These are phyloP conservation scores for Zygosaccharomyces pseudorouxii DNA, from an alignment of 805 yeast genomes.

Conservation along the genomic window DNA sequence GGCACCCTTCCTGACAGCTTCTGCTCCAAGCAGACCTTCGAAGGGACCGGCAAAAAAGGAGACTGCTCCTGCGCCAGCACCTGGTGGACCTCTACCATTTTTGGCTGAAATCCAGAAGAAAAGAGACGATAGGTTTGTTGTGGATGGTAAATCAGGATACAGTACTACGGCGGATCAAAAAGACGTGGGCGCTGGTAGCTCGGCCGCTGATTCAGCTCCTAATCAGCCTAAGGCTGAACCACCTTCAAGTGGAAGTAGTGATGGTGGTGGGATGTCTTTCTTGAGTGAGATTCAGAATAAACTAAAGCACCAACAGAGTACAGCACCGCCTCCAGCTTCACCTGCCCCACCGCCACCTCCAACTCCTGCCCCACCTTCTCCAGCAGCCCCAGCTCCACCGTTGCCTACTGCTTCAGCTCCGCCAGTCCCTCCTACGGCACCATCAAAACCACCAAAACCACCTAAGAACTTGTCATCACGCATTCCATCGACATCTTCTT, in stretches of 20 bases:
- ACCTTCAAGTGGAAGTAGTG: neutral
- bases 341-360: conserved; percentile 2
- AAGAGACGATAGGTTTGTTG: conserved; percentile 44
- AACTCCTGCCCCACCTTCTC: conserved; percentile 20
- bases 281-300: conserved; percentile 31
- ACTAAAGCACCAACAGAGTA: conserved; percentile 14
- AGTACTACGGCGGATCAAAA: conserved; percentile 24
- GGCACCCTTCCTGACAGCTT: conserved; percentile 21
- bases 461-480: conserved; percentile 22
- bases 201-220: conserved; percentile 22
- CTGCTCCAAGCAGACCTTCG: conserved; percentile 26
- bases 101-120: conserved; percentile 47
- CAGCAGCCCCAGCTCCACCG: conserved; percentile 18
- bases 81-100: conserved; percentile 44
- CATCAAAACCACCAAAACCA: conserved; percentile 21
- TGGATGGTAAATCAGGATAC: conserved; percentile 36
- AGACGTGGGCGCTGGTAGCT: conserved; percentile 18
- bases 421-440: conserved; percentile 18
- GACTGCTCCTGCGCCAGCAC: conserved; percentile 16
- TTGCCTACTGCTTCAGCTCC: conserved; percentile 19
- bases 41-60: conserved; percentile 5
- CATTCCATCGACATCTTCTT: conserved; percentile 29
- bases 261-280: conserved; percentile 25
- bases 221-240: conserved; percentile 2
- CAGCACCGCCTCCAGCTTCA: conserved; percentile 12